Evolutionary conservation across 441 rosid genomes (phyloP).

Genomic region (Pelargonium fulgidum): DNA sequence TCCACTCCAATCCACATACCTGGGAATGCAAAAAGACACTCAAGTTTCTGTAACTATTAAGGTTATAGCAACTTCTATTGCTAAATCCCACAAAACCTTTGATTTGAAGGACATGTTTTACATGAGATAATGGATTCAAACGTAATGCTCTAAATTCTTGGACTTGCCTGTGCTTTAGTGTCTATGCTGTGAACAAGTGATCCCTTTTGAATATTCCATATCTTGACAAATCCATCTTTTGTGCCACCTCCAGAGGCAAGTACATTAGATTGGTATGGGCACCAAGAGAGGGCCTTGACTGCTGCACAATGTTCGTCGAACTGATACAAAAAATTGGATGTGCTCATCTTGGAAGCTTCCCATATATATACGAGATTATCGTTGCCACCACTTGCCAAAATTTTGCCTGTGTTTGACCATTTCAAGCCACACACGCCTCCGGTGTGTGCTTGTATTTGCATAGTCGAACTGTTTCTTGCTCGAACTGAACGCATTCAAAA

Average conservation of each 20-base stretch:
- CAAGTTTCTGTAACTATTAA: not conserved
- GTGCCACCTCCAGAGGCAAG: conserved; percentile 64
- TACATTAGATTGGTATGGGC: conserved; percentile 45
- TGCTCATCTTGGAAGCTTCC: conserved; percentile 43
- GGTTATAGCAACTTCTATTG: not conserved
- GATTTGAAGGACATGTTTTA: too few species aligned
- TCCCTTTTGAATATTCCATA: conserved; percentile 42
- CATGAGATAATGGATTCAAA: not conserved
- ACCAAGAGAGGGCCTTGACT: conserved; percentile 64
- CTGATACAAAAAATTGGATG: conserved; percentile 33
- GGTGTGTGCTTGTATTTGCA: conserved; percentile 27
- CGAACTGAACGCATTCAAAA: conserved; percentile 27
- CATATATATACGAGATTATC: conserved; percentile 44
- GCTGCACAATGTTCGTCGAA: conserved; percentile 43
- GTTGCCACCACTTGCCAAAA: conserved; percentile 55
- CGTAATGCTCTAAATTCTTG: not conserved
- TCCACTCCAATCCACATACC: conserved; percentile 56
- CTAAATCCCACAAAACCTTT: too few species aligned
- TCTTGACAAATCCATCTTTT: conserved; percentile 42
- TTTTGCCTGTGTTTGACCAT: conserved; percentile 44
- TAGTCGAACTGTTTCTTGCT: conserved; percentile 24
- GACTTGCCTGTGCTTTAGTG: conserved; percentile 46
- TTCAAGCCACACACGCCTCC: conserved; percentile 46
- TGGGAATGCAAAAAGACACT: conserved; percentile 18
- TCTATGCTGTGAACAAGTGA: conserved; percentile 28